phyloP scores from a whole-genome alignment of 1,139 yeast genomes.

The Yarrowia galli region DNA sequence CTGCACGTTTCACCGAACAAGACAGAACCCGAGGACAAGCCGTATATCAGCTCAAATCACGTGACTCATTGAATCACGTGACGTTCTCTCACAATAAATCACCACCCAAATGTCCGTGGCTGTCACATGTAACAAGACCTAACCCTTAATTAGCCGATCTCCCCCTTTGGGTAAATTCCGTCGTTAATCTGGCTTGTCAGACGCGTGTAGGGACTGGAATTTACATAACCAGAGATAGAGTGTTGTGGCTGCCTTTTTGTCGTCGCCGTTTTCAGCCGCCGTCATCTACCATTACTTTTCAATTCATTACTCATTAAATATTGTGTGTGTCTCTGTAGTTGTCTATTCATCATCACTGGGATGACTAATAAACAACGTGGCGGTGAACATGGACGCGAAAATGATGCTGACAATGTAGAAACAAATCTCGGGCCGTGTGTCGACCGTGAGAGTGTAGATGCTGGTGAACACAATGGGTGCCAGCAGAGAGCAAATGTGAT shows the following conservation, averaged over 20 bases:
- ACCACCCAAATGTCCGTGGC: background rate
- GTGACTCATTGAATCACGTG: background rate
- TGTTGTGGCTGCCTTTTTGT: too few species aligned
- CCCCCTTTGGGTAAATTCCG: constrained; percentile 15
- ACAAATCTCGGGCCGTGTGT: constrained; percentile 47
- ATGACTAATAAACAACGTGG: constrained; percentile 41
- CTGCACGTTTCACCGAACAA: background rate
- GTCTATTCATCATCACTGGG: constrained; percentile 29
- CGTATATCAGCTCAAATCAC: too few species aligned
- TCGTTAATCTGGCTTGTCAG: constrained; percentile 19
- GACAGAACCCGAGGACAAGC: background rate
- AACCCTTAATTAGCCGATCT: background rate
- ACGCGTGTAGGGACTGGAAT: constrained; percentile 10
- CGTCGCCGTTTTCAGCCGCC: background rate
- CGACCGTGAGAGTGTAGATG: constrained; percentile 48
- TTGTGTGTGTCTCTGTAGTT: too few species aligned
- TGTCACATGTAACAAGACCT: background rate
- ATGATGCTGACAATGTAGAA: constrained; percentile 45
- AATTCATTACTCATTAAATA: constrained; percentile 8
- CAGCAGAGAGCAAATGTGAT: constrained; percentile 46
- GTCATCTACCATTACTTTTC: background rate
- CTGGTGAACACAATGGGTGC: constrained; percentile 48
- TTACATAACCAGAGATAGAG: too few species aligned
- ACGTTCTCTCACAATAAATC: background rate
- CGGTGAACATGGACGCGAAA: constrained; percentile 41